phyloP scores from a whole-genome alignment of 1,284 basidiomycete species.

The Apiotrichum laibachii region DNA sequence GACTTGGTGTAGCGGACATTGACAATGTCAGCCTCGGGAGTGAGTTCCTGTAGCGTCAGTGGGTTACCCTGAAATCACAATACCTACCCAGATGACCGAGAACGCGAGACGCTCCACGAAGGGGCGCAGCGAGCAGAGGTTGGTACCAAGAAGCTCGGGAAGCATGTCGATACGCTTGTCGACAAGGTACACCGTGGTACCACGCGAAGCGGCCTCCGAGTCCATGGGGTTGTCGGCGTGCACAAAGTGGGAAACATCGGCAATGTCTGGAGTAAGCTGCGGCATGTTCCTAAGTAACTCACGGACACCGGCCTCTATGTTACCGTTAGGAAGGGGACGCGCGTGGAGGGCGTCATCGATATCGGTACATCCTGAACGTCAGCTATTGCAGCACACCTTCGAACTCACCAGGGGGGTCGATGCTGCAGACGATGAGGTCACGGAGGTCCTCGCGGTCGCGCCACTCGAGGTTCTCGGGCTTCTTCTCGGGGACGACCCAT shows the following conservation, averaged over 20 bases:
- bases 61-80: background rate
- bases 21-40: constrained; percentile 80
- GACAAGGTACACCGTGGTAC: constrained; percentile 97
- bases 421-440: constrained; percentile 85
- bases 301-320: constrained; percentile 98
- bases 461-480: constrained; percentile 63
- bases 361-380: constrained; percentile 78
- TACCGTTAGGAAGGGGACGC: constrained; percentile 79
- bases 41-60: constrained; percentile 65
- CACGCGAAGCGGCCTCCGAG: constrained; percentile 86
- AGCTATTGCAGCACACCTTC: background rate
- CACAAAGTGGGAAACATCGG: constrained; percentile 97
- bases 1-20: constrained; percentile 91
- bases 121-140: constrained; percentile 89
- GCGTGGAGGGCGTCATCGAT: constrained; percentile 99
- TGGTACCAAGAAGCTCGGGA: constrained; percentile 89
- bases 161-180: constrained; percentile 99
- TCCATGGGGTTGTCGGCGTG: constrained; percentile 95
- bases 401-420: constrained; percentile 82
- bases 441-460: constrained; percentile 83
- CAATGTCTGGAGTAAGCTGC: constrained; percentile 68
- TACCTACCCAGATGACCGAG: constrained; percentile 87
- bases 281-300: constrained; percentile 52
- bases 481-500: constrained; percentile 89
- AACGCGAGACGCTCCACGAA: constrained; percentile 94